Percentiles rank a stretch among this genome's conserved stretches.
Conservation (phyloP, 179 eudicot genomes). For the Beta lomatogona region DNA sequence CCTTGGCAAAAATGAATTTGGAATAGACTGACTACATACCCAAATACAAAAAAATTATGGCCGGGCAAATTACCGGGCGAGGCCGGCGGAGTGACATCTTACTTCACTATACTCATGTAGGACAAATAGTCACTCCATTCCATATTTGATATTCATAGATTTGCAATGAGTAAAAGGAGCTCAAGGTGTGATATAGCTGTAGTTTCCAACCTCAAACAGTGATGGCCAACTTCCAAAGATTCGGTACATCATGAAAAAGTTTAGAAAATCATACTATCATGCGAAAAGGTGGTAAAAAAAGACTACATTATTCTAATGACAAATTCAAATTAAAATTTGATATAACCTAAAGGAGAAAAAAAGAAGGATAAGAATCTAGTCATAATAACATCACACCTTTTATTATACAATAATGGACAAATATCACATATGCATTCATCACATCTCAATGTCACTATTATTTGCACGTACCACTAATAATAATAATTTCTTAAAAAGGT, state of each 20-base stretch:
- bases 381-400: constrained; percentile 21
- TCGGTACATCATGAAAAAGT: constrained; percentile 10
- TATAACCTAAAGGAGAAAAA: not conserved
- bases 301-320: not conserved
- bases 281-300: not conserved
- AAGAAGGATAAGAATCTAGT: constrained; percentile 34
- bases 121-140: not conserved
- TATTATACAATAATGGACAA: not conserved
- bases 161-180: not conserved
- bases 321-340: not conserved
- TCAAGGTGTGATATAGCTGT: constrained; percentile 24
- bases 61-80: too few species aligned
- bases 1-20: too few species aligned
- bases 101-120: not conserved
- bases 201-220: constrained; percentile 6
- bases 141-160: not conserved
- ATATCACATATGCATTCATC: not conserved
- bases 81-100: too few species aligned
- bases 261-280: not conserved
- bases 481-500: not conserved
- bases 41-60: too few species aligned
- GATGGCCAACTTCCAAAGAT: constrained; percentile 21
- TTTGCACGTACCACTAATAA: not conserved
- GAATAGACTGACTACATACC: too few species aligned
- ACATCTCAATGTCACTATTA: not conserved